These are phyloP conservation scores for Primulina eburnea DNA, from an alignment of 257 asterid species.

Conservation along the genomic window DNA sequence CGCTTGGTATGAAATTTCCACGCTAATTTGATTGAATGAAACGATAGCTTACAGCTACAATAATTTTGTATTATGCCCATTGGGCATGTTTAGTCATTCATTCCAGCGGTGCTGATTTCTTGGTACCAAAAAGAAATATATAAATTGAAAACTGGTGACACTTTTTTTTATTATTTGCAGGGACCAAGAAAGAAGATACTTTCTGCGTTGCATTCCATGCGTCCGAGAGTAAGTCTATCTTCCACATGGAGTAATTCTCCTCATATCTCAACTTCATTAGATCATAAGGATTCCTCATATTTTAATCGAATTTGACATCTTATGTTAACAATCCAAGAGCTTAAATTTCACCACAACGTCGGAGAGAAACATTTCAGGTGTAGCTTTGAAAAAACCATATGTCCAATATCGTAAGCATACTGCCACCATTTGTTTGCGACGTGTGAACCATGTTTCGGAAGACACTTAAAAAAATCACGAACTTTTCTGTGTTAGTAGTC, in stretches of 20 bases:
- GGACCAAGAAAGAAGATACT: constrained; percentile 82
- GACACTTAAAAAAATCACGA: not conserved
- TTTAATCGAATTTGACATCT: no score
- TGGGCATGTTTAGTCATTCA: not conserved
- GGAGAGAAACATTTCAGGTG: no score
- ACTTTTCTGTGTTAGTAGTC: not conserved
- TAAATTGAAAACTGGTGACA: not conserved
- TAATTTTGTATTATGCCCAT: not conserved
- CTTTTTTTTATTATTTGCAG: constrained; percentile 30
- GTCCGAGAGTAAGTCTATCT: no score
- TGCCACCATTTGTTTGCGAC: constrained; percentile 14
- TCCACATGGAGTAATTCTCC: no score
- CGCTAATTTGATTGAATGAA: not conserved
- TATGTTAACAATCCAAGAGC: no score
- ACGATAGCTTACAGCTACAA: not conserved
- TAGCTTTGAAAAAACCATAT: constrained; percentile 16
- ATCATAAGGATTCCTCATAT: no score
- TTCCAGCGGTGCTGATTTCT: not conserved
- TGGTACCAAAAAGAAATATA: not conserved
- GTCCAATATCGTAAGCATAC: constrained; percentile 24
- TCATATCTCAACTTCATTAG: no score
- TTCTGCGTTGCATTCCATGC: constrained; percentile 35
- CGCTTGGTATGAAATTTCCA: not conserved
- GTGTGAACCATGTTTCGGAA: constrained; percentile 1
- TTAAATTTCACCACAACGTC: no score